Percentiles rank a stretch among this genome's conserved stretches.
phyloP scores from a whole-genome alignment of 345 rosid species.

The Bruguiera gymnorhiza region DNA sequence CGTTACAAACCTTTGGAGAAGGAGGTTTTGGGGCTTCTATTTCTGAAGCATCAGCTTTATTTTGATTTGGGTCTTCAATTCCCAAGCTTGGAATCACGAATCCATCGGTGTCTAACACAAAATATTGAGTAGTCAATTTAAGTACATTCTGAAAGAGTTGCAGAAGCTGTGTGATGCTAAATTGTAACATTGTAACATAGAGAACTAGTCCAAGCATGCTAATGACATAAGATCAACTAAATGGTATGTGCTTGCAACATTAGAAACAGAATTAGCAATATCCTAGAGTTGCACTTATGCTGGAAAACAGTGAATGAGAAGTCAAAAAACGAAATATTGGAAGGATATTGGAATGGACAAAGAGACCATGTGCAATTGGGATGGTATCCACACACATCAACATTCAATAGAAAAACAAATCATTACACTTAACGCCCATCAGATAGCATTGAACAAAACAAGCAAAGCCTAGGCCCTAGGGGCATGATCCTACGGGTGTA shows the following conservation, averaged over 20 bases:
- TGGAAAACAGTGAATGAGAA: no score
- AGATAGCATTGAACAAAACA: no score
- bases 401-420: not conserved
- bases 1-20: slow-evolving; percentile 52
- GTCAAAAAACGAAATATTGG: not conserved
- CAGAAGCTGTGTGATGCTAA: not conserved
- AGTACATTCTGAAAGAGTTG: not conserved
- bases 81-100: slow-evolving; percentile 96
- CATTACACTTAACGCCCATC: not conserved
- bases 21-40: slow-evolving; percentile 45
- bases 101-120: slow-evolving; percentile 74
- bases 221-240: no score
- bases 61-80: slow-evolving; percentile 38
- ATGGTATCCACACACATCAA: not conserved
- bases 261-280: no score
- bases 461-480: no score
- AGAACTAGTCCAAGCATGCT: not conserved
- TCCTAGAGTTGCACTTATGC: no score
- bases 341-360: not conserved
- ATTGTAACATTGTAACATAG: not conserved
- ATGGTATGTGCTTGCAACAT: no score
- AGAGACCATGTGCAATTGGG: not conserved
- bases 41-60: slow-evolving; percentile 35
- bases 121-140: not conserved
- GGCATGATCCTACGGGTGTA: no score